Percentiles rank a stretch among this genome's conserved stretches.
Conservation (phyloP, 2,329 filamentous ascomycete species). For the Biscogniauxia sp. region DNA sequence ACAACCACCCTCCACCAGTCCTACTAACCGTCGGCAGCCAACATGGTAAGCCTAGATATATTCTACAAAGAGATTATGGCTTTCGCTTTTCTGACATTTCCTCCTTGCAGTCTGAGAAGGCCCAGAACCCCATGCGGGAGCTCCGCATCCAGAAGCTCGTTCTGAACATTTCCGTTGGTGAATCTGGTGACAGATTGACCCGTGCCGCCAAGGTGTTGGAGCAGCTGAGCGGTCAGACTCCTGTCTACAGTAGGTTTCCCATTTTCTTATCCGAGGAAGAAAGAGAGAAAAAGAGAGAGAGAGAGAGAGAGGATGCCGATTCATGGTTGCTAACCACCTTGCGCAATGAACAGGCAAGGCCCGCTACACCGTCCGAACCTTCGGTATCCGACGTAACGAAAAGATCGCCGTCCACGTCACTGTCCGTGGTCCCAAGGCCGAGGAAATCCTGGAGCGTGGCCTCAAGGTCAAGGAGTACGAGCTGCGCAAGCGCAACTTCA, state of each 20-base stretch:
- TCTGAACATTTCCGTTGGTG: slow-evolving; percentile 86
- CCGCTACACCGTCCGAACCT: slow-evolving; percentile 99
- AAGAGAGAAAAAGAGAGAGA: not conserved
- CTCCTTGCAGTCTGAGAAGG: slow-evolving; percentile 70
- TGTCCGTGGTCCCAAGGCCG: slow-evolving; percentile 96
- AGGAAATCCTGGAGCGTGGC: slow-evolving; percentile 99
- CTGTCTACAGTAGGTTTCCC: slow-evolving; percentile 84
- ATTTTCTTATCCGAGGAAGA: not conserved
- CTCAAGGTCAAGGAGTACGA: slow-evolving; percentile 99
- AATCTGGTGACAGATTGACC: slow-evolving; percentile 99
- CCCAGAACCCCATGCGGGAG: slow-evolving; percentile 98
- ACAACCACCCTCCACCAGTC: slow-evolving; percentile 16
- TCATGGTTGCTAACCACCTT: slow-evolving; percentile 15
- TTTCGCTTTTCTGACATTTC: not conserved
- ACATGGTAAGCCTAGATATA: slow-evolving; percentile 36
- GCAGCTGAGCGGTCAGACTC: slow-evolving; percentile 98
- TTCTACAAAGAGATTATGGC: not conserved
- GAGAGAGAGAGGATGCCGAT: slow-evolving; percentile 14
- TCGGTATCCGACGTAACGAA: slow-evolving; percentile 99
- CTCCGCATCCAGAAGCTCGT: slow-evolving; percentile 77
- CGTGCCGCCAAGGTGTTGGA: slow-evolving; percentile 99
- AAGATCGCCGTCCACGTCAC: slow-evolving; percentile 99
- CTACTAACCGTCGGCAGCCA: slow-evolving; percentile 32
- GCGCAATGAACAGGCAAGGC: slow-evolving; percentile 75
- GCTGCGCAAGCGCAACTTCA: slow-evolving; percentile 99